phyloP scores from a whole-genome alignment of 2,329 filamentous ascomycete species.

The Talaromyces islandicus region DNA sequence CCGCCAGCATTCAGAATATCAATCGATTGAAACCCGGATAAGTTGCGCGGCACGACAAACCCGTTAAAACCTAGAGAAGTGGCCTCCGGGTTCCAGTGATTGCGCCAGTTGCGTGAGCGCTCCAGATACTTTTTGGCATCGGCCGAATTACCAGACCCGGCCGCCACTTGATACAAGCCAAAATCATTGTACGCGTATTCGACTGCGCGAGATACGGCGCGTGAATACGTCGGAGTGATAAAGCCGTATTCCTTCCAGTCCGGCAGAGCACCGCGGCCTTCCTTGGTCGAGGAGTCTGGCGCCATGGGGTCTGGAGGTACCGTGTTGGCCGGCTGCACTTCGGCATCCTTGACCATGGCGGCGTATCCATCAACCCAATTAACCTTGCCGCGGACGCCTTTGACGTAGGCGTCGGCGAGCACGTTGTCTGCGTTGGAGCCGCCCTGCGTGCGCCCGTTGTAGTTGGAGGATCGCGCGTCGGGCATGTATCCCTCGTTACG shows the following conservation, averaged over 20 bases:
- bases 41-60: slow-evolving; percentile 63
- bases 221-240: slow-evolving; percentile 64
- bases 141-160: slow-evolving; percentile 45
- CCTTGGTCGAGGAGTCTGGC: slow-evolving; percentile 60
- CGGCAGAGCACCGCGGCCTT: slow-evolving; percentile 64
- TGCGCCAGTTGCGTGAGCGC: slow-evolving; percentile 61
- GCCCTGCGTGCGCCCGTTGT: slow-evolving; percentile 67
- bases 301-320: slow-evolving; percentile 51
- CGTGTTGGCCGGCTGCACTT: slow-evolving; percentile 61
- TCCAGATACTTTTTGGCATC: slow-evolving; percentile 56
- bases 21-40: slow-evolving; percentile 62
- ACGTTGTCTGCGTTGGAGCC: slow-evolving; percentile 69
- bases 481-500: slow-evolving; percentile 64
- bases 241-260: slow-evolving; percentile 68
- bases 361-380: slow-evolving; percentile 65
- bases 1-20: slow-evolving; percentile 63
- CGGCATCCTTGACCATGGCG: slow-evolving; percentile 67
- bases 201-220: slow-evolving; percentile 65
- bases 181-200: slow-evolving; percentile 78
- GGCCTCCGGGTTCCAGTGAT: slow-evolving; percentile 59
- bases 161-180: slow-evolving; percentile 59
- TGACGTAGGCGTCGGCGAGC: slow-evolving; percentile 61
- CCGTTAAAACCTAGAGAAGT: slow-evolving; percentile 58
- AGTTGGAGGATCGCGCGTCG: slow-evolving; percentile 69
- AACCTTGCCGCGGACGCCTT: slow-evolving; percentile 56